A percentile compares a stretch with the other conserved stretches of the same genome.
Evolutionary conservation across 2,329 filamentous ascomycete species (phyloP).

Genomic region (Cordyceps militaris): DNA sequence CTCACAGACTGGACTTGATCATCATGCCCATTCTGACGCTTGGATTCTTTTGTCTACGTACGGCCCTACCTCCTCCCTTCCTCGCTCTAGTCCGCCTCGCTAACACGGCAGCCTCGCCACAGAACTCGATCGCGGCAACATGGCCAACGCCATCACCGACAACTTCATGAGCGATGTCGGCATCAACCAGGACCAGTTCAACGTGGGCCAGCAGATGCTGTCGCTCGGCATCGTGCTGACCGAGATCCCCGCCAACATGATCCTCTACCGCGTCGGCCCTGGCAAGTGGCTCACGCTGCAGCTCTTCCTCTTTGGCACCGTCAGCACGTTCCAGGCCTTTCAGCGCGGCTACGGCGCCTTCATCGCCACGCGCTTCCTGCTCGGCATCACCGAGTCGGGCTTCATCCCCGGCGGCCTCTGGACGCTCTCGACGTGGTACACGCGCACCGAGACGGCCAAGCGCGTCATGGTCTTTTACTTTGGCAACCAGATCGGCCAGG

Average conservation of each 20-base stretch:
- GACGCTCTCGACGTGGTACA: slow-evolving; percentile 50
- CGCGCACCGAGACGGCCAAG: slow-evolving; percentile 42
- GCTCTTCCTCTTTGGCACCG: slow-evolving; percentile 45
- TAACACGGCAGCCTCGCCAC: background rate
- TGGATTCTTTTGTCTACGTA: slow-evolving; percentile 37
- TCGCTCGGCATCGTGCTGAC: slow-evolving; percentile 39
- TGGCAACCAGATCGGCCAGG: slow-evolving; percentile 44
- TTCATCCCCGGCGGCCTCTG: slow-evolving; percentile 47
- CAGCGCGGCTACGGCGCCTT: slow-evolving; percentile 39
- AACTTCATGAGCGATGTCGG: slow-evolving; percentile 43
- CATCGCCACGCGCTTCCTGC: slow-evolving; percentile 42
- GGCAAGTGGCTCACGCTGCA: slow-evolving; percentile 46
- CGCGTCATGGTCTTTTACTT: slow-evolving; percentile 50
- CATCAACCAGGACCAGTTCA: slow-evolving; percentile 45
- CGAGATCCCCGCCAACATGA: slow-evolving; percentile 33
- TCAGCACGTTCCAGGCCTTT: slow-evolving; percentile 49
- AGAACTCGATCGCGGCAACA: slow-evolving; percentile 27
- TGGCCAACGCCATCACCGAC: slow-evolving; percentile 41
- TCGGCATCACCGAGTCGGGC: slow-evolving; percentile 47
- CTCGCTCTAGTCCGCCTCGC: background rate
- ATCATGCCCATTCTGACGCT: slow-evolving; percentile 36
- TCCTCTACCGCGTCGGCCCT: slow-evolving; percentile 25
- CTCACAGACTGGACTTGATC: slow-evolving; percentile 30
- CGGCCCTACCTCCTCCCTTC: slow-evolving; percentile 14
- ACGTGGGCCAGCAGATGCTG: slow-evolving; percentile 44